Conservation (phyloP, 1,139 yeast genomes). For the Candida labiduridarum region DNA sequence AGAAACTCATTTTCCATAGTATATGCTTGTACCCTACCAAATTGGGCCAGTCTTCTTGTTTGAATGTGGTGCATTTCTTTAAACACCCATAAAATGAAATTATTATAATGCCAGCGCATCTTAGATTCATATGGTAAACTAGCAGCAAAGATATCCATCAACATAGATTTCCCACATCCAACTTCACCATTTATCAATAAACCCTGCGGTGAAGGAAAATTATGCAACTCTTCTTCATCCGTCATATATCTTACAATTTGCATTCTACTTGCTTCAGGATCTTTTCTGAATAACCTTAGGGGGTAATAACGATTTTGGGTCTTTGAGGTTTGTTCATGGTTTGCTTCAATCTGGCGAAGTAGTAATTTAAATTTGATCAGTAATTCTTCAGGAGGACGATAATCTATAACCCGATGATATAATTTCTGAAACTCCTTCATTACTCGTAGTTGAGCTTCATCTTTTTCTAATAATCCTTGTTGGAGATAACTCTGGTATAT, state of each 20-base stretch:
- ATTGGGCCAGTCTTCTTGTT: constrained; percentile 36
- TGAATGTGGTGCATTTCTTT: constrained; percentile 62
- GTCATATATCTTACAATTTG: constrained; percentile 52
- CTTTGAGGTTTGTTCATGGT: constrained; percentile 26
- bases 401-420: constrained; percentile 60
- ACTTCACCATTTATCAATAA: constrained; percentile 71
- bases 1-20: constrained; percentile 65
- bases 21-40: constrained; percentile 26
- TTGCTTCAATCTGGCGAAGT: constrained; percentile 49
- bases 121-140: constrained; percentile 66
- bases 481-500: constrained; percentile 58
- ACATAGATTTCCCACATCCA: constrained; percentile 76
- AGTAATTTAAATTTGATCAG: constrained; percentile 49
- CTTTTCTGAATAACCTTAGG: constrained; percentile 19
- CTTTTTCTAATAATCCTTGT: constrained; percentile 53
- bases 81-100: constrained; percentile 69
- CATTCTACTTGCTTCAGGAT: constrained; percentile 31
- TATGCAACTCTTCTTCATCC: constrained; percentile 65
- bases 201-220: constrained; percentile 64
- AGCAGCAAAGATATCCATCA: constrained; percentile 71
- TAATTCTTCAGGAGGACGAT: constrained; percentile 57
- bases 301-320: constrained; percentile 11
- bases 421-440: constrained; percentile 68
- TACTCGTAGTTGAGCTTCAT: constrained; percentile 61
- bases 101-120: constrained; percentile 72